Evolutionary conservation across 495 filamentous ascomycete species (phyloP).

Genomic region (Aspergillus bridgeri): DNA sequence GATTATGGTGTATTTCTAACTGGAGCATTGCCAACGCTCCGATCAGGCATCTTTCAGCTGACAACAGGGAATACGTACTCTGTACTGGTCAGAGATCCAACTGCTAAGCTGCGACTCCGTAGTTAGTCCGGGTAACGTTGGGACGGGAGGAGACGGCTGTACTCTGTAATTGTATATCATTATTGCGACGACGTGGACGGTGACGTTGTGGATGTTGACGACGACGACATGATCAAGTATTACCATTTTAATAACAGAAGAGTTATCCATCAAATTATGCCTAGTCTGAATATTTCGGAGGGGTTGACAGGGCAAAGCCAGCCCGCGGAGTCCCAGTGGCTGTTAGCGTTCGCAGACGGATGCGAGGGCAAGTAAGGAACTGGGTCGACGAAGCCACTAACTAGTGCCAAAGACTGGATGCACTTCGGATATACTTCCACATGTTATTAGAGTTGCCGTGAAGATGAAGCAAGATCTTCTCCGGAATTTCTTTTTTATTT

Average conservation of each 20-base stretch:
- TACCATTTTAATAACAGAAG: neutral
- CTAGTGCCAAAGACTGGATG: constrained; percentile 14
- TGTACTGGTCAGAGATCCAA: constrained; percentile 23
- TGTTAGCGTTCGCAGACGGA: neutral
- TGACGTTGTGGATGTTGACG: neutral
- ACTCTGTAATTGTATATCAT: neutral
- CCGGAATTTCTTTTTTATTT: neutral
- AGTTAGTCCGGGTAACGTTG: constrained; percentile 11
- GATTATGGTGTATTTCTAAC: neutral
- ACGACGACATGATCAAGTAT: constrained; percentile 5
- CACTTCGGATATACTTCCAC: constrained; percentile 18
- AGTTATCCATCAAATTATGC: neutral
- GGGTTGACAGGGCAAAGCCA: neutral
- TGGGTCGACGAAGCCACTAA: neutral
- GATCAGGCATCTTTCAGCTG: constrained; percentile 10
- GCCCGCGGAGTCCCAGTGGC: neutral
- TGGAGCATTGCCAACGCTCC: neutral
- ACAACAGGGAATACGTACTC: constrained; percentile 26
- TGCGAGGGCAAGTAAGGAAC: constrained; percentile 1
- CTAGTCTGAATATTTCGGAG: neutral
- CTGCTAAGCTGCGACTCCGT: too few species aligned
- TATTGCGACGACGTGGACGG: neutral
- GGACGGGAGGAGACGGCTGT: constrained; percentile 8
- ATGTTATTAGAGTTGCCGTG: constrained; percentile 3
- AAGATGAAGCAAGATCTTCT: neutral